Conservation (phyloP, 176 grass and related monocot genomes). For the Avena sativa region DNA sequence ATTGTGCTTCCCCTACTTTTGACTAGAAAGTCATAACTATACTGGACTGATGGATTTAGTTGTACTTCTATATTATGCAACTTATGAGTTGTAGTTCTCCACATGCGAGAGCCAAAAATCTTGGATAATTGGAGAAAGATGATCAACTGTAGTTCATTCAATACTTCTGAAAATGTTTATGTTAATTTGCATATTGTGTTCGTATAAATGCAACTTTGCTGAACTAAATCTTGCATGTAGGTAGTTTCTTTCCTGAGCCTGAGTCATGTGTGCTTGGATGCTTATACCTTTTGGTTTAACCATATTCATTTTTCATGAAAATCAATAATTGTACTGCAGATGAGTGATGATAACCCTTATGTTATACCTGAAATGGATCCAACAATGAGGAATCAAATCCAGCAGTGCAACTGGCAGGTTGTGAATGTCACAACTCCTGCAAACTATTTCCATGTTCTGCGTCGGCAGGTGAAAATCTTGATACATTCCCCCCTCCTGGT, state of each 20-base stretch:
- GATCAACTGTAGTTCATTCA: conserved; percentile 10
- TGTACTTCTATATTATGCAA: background rate
- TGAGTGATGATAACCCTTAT: conserved; percentile 98
- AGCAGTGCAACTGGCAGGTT: conserved; percentile 98
- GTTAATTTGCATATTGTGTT: background rate
- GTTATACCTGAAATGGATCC: conserved; percentile 98
- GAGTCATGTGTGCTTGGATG: background rate
- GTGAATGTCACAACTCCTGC: conserved; percentile 98
- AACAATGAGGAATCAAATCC: conserved; percentile 89
- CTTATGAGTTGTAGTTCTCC: background rate
- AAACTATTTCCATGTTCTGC: conserved; percentile 95
- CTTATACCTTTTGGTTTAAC: conserved; percentile 27
- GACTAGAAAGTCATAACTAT: background rate
- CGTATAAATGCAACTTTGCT: background rate
- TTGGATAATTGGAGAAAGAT: background rate
- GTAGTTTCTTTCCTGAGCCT: conserved; percentile 13
- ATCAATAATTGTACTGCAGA: conserved; percentile 55
- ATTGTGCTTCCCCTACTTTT: background rate
- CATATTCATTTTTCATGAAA: conserved; percentile 11
- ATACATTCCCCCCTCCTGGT: background rate
- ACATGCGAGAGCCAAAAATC: background rate
- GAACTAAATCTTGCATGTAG: conserved; percentile 4
- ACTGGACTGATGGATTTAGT: background rate
- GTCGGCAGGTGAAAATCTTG: conserved; percentile 73
- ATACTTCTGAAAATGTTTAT: background rate